Evolutionary conservation across 2,329 filamentous ascomycete genomes (phyloP).

Genomic region (Fusarium sambucinum): DNA sequence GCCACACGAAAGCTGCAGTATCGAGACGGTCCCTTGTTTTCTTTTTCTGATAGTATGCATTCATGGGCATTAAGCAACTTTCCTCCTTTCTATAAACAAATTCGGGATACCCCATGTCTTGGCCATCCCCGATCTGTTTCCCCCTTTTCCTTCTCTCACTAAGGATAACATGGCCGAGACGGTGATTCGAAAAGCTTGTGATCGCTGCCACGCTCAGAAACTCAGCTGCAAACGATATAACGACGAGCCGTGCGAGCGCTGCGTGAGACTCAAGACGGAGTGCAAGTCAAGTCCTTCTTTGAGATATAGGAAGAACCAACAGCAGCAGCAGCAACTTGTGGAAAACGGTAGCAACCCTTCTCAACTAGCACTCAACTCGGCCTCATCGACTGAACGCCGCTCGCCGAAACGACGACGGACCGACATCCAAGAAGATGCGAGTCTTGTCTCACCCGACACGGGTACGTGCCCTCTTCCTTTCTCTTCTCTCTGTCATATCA

Average conservation of each 20-base stretch:
- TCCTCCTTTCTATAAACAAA: slow-evolving; percentile 28
- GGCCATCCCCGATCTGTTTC: slow-evolving; percentile 14
- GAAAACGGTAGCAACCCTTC: slow-evolving; percentile 22
- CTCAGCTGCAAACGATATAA: slow-evolving; percentile 59
- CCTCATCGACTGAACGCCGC: slow-evolving; percentile 43
- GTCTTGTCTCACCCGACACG: slow-evolving; percentile 52
- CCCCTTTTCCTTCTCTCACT: slow-evolving; percentile 25
- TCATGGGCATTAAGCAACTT: background rate
- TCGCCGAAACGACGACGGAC: slow-evolving; percentile 56
- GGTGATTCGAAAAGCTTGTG: slow-evolving; percentile 59
- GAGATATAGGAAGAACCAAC: slow-evolving; percentile 53
- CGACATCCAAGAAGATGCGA: slow-evolving; percentile 48
- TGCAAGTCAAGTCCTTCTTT: slow-evolving; percentile 61
- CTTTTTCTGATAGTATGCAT: background rate
- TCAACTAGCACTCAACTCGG: slow-evolving; percentile 14
- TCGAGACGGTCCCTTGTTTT: slow-evolving; percentile 1
- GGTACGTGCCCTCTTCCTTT: slow-evolving; percentile 50
- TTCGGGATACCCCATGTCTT: slow-evolving; percentile 46
- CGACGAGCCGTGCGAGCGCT: slow-evolving; percentile 58
- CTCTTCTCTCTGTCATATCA: background rate
- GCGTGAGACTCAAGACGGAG: slow-evolving; percentile 56
- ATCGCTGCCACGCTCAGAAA: slow-evolving; percentile 62
- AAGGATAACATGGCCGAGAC: slow-evolving; percentile 54
- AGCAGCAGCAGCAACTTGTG: slow-evolving; percentile 31
- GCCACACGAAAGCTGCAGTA: slow-evolving; percentile 25